Evolutionary conservation across 345 rosid genomes (phyloP).

Genomic region (Salix viminalis): DNA sequence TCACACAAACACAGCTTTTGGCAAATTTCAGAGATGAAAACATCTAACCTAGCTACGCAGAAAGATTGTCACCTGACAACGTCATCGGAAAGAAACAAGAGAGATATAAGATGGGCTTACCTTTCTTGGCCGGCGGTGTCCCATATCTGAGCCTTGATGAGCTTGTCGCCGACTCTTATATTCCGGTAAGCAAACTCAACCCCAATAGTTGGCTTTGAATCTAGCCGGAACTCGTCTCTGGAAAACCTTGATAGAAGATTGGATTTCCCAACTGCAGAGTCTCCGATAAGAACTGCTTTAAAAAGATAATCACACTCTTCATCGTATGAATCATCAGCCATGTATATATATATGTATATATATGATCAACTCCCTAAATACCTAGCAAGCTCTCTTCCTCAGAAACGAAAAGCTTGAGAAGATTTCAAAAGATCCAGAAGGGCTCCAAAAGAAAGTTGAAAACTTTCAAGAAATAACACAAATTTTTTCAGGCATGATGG

Average conservation of each 20-base stretch:
- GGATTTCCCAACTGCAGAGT: constrained; percentile 84
- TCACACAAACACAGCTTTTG: not conserved
- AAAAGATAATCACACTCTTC: constrained; percentile 87
- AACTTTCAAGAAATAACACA: not conserved
- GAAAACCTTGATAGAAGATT: constrained; percentile 78
- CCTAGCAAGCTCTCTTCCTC: not conserved
- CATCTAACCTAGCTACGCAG: not conserved
- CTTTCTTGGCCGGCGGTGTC: constrained; percentile 96
- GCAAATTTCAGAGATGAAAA: not conserved
- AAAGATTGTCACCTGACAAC: not conserved
- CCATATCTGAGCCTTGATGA: constrained; percentile 87
- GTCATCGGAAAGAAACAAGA: not conserved
- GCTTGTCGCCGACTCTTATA: constrained; percentile 55
- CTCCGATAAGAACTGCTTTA: constrained; percentile 78
- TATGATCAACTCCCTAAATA: not conserved
- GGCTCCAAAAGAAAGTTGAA: not conserved
- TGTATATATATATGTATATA: not conserved
- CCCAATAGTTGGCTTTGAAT: constrained; percentile 88
- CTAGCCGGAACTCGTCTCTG: constrained; percentile 63
- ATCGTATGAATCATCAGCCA: constrained; percentile 55
- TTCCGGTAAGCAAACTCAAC: constrained; percentile 84
- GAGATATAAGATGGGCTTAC: constrained; percentile 20
- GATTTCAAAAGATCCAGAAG: not conserved
- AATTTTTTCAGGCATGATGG: not conserved
- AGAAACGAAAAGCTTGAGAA: not conserved